These are phyloP conservation scores for Wickerhamiella alocasiicola DNA, from an alignment of 805 yeast genomes.

Conservation along the genomic window DNA sequence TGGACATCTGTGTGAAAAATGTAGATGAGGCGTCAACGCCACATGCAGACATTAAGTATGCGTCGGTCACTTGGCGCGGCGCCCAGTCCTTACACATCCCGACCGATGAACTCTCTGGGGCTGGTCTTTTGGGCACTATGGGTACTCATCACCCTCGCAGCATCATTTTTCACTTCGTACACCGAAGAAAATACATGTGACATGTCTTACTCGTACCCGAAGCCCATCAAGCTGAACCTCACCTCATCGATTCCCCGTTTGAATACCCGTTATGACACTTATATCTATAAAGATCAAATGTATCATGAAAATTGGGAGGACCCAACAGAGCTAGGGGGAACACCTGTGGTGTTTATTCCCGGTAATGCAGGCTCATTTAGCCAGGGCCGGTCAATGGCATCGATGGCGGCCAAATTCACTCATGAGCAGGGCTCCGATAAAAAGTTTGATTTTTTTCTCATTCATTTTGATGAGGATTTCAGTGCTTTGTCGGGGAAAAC, in stretches of 20 bases:
- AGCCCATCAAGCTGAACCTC: constrained; percentile 14
- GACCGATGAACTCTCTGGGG: constrained; percentile 2
- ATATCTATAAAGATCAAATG: constrained; percentile 75
- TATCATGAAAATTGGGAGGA: constrained; percentile 13
- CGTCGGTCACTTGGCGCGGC: not conserved
- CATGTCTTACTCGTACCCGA: constrained; percentile 17
- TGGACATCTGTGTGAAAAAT: constrained; percentile 21
- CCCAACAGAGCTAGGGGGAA: constrained; percentile 45
- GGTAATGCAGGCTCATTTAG: constrained; percentile 94
- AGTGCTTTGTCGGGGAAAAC: constrained; percentile 96
- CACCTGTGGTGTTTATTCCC: constrained; percentile 87
- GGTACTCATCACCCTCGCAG: not conserved
- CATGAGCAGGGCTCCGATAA: constrained; percentile 28
- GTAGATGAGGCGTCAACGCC: not conserved
- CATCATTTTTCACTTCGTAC: constrained; percentile 12
- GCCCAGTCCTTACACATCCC: too few species aligned
- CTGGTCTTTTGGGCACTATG: constrained; percentile 4
- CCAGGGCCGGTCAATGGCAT: constrained; percentile 86
- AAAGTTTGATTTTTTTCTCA: constrained; percentile 70
- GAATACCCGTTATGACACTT: constrained; percentile 46
- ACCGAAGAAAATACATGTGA: constrained; percentile 17
- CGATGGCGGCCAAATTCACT: constrained; percentile 52
- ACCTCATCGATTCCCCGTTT: constrained; percentile 12
- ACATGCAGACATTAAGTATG: not conserved
- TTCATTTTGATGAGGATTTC: constrained; percentile 90